Evolutionary conservation across 2,329 filamentous ascomycete species (phyloP), one percentile per base, ranked within the genome.

Genomic region (Coniochaeta sp.): DNA sequence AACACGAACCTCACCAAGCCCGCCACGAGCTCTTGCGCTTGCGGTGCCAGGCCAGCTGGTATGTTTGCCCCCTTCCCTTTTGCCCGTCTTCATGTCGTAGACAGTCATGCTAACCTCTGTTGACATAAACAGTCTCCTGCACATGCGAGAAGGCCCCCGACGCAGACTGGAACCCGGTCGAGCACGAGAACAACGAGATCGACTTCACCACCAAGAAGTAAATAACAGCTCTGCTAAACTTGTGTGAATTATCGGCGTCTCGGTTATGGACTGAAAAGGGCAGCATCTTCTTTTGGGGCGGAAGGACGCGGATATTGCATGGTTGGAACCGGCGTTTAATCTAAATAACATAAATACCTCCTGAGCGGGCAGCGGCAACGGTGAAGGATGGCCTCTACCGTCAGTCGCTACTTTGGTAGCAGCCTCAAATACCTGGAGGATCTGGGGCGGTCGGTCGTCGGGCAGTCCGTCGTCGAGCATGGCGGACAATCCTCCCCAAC

Each of bases 191-290:
- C n/a, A n/a, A n/a, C n/a, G n/a, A 42, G 81, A 88, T 80, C 48
- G 91, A 96, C 70, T 96, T 96, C 65, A 96, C 91, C 32, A 89
- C 85, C 51, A 82, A 79, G 72, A 71, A 72, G 59, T 78, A 69
- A n/a, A 30, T 20, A 38, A 8, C 33, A 38, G 8, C 4, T 33
- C 26, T 12, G 4, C 12, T 12, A 6, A 26, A 4, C 38, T 14
- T 24, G 18, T 26, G n/a, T n/a, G n/a, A n/a, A n/a, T 42, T 14
- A 22, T 4, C 13, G 38, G 38, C 18, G 38, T 42, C n/a, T 4
- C 14, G 38, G 38, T 2, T n/a, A n/a, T n/a, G n/a, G n/a, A n/a
- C n/a, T 12, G 6, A 12, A n/a, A n/a, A 13, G 38, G 38, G 1
- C 26, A 3, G 20, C 18, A n/a, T n/a, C n/a, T n/a, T n/a, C n/a